Evolutionary conservation across 225 moss, liverwort and hornwort genomes (phyloP).

Genomic region (Ulota crispa): DNA sequence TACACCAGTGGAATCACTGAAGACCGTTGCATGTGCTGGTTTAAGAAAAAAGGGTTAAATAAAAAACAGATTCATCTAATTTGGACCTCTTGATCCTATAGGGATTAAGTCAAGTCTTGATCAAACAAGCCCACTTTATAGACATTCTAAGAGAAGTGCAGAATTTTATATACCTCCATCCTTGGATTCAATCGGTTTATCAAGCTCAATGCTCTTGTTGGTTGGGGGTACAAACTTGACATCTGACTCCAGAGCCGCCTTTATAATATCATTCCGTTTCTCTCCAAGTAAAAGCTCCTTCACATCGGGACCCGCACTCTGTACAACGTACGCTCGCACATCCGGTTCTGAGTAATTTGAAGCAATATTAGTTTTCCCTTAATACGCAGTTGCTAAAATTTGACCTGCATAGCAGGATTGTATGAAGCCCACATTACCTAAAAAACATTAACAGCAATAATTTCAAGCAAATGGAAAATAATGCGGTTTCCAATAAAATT

Average conservation of each 20-base stretch:
- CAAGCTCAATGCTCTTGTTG: conserved; percentile 15
- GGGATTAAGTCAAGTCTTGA: too few relatives aligned
- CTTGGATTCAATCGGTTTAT: conserved; percentile 13
- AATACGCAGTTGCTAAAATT: not conserved
- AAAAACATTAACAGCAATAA: too few relatives aligned
- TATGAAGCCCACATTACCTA: too few relatives aligned
- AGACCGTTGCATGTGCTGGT: too few relatives aligned
- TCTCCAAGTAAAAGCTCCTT: conserved; percentile 40
- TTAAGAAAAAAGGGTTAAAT: too few relatives aligned
- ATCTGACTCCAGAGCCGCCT: conserved; percentile 9
- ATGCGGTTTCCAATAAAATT: too few relatives aligned
- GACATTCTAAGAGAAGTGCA: too few relatives aligned
- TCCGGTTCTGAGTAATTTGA: conserved; percentile 18
- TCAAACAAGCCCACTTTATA: too few relatives aligned
- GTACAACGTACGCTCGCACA: conserved; percentile 34
- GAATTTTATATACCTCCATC: conserved; percentile 9
- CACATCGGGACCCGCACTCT: conserved; percentile 46
- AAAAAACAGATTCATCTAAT: too few relatives aligned
- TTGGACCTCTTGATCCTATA: too few relatives aligned
- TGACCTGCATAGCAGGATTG: not conserved
- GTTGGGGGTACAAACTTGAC: conserved; percentile 14
- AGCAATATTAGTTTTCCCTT: not conserved
- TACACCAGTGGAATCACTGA: too few relatives aligned
- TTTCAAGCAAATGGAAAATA: too few relatives aligned
- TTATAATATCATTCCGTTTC: not conserved